Evolutionary conservation across 192 early-diverging fungal genomes (phyloP), one percentile per base, ranked within the genome.

Genomic region (Gamsiella multidivaricata): DNA sequence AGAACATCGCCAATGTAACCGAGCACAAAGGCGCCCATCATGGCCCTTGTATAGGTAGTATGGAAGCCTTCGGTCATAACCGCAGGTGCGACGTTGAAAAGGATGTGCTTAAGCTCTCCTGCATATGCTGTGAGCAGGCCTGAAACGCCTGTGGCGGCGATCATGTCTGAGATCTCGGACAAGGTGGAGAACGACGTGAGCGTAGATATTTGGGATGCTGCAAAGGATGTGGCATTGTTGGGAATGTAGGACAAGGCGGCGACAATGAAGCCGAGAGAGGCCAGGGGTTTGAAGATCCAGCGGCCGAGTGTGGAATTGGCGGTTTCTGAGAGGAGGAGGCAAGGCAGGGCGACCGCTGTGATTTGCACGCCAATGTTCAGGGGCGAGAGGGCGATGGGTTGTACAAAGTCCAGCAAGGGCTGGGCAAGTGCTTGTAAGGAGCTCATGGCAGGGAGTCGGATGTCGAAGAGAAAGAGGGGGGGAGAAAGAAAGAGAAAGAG

Each of bases 241-340:
- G 74, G 74, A 12, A 78, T 54, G n/a, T 78, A 78, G 22, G 74
- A 46, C 7, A 78, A 49, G 6, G 65, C 66, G 28, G 74, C 74
- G 47, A 69, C 31, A 17, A 78, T 28, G 61, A 78, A 78, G 11
- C 74, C 74, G n/a, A 78, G 56, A 2, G 74, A 78, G 3, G 74
- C 74, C 0, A 78, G 32, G 32, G 74, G 74, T 29, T 78, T 78
- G 59, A 69, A 78, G 47, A 78, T 32, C 53, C 54, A 68, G 15
- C 66, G 74, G n/a, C 65, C 65, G 6, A 57, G 23, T 0, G 56
- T 12, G 0, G 54, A 78, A 31, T 78, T 28, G 14, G 31, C 33
- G 29, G 74, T 64, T 34, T 69, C 65, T 2, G 66, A 62, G 28
- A 78, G 59, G 31, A 78, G 61, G 9, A 78, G 53, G 28, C 55